Evolutionary conservation across 2,329 filamentous ascomycete species (phyloP).

Genomic region (Arthrobotrys megalospora): DNA sequence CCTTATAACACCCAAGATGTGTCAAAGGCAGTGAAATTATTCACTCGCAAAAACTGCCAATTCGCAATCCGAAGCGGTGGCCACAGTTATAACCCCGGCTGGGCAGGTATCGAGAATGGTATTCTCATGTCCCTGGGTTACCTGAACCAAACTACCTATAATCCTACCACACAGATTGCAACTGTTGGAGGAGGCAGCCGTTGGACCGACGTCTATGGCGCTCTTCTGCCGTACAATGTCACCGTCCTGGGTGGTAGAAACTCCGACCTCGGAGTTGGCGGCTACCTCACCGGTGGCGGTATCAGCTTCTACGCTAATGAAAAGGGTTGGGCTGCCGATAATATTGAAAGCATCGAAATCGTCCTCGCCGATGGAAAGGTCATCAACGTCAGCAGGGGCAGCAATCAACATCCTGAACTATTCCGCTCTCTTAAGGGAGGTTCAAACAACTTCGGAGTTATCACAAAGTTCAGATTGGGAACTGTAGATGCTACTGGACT

Average conservation of each 20-base stretch:
- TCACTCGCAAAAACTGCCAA: conserved; percentile 1
- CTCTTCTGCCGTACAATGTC: conserved; percentile 68
- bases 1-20: not conserved
- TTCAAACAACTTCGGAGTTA: conserved; percentile 73
- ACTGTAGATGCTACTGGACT: conserved; percentile 61
- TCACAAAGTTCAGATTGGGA: conserved; percentile 66
- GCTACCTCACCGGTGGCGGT: conserved; percentile 70
- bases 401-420: conserved; percentile 70
- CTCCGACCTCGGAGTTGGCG: conserved; percentile 69
- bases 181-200: conserved; percentile 69
- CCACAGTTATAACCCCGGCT: conserved; percentile 70
- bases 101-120: conserved; percentile 71
- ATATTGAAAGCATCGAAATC: conserved; percentile 71
- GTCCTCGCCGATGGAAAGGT: conserved; percentile 72
- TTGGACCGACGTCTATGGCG: conserved; percentile 69
- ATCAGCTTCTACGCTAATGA: conserved; percentile 70
- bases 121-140: conserved; percentile 70
- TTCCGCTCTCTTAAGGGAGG: conserved; percentile 73
- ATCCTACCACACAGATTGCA: conserved; percentile 66
- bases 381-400: conserved; percentile 69
- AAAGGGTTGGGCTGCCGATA: conserved; percentile 71
- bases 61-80: conserved; percentile 75
- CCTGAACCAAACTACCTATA: conserved; percentile 67
- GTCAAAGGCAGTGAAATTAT: not conserved
- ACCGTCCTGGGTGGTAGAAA: conserved; percentile 69